These are phyloP conservation scores for Blastobotrys capitulatus DNA, from an alignment of 1,139 yeast species.

Conservation along the genomic window DNA sequence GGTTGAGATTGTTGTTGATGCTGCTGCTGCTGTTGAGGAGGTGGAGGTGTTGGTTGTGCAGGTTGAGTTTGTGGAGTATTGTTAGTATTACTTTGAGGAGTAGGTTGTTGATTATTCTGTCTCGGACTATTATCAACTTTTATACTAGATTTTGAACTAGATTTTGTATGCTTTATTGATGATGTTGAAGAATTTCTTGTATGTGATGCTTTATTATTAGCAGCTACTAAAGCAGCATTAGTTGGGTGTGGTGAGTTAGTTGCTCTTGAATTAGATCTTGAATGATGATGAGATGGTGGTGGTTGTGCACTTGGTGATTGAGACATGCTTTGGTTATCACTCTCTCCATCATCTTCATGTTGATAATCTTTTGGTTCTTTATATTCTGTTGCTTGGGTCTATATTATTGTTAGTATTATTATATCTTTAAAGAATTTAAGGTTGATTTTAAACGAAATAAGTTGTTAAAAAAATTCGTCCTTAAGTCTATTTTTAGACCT, in stretches of 20 bases:
- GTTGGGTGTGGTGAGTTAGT: background rate
- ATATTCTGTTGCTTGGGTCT: slow-evolving; percentile 30
- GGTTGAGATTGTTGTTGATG: background rate
- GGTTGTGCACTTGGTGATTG: background rate
- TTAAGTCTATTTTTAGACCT: too few relatives aligned
- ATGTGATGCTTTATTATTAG: background rate
- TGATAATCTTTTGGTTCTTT: slow-evolving; percentile 28
- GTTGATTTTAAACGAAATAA: too few relatives aligned
- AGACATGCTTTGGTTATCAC: slow-evolving; percentile 11
- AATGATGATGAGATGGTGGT: background rate
- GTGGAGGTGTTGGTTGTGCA: background rate
- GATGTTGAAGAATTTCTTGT: background rate
- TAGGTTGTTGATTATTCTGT: background rate
- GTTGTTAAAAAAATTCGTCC: too few relatives aligned
- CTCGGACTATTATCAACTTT: background rate
- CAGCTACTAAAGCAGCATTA: background rate
- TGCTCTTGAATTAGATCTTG: background rate
- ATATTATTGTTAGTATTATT: slow-evolving; percentile 1
- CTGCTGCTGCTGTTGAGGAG: background rate
- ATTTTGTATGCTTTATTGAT: background rate
- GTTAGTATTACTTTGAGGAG: background rate
- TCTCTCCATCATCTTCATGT: slow-evolving; percentile 23
- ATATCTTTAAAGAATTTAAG: background rate
- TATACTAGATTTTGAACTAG: background rate
- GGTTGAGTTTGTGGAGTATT: background rate